These are phyloP conservation scores for Gnetum montanum DNA, from an alignment of 75 land plant genomes.

Conservation along the genomic window DNA sequence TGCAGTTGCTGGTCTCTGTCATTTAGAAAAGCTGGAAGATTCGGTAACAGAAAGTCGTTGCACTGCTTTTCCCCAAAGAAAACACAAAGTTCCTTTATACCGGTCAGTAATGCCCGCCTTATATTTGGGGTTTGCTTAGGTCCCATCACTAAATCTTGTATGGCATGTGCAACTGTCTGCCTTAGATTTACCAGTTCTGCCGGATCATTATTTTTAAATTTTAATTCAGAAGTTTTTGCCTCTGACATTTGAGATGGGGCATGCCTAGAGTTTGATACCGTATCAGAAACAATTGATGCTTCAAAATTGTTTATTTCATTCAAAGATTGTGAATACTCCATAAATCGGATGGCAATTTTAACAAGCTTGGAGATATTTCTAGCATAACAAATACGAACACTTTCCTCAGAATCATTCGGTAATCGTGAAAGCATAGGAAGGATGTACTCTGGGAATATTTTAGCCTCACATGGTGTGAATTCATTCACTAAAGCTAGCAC, in stretches of 20 bases:
- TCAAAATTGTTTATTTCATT: conserved; percentile 49
- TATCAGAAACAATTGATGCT: conserved; percentile 19
- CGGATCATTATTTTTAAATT: conserved; percentile 15
- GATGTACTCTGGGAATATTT: conserved; percentile 96
- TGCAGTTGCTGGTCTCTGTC: conserved; percentile 91
- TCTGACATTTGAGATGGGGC: conserved; percentile 7
- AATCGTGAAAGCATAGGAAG: conserved; percentile 96
- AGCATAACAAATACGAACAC: conserved; percentile 96
- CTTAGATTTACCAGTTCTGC: conserved; percentile 73
- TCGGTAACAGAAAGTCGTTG: conserved; percentile 91
- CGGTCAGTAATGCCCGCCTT: conserved; percentile 80
- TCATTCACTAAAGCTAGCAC: conserved; percentile 68
- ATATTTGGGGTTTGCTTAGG: conserved; percentile 92
- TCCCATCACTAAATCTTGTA: conserved; percentile 98
- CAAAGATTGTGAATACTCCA: conserved; percentile 54
- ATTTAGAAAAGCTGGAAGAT: conserved; percentile 95
- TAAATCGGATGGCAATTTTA: conserved; percentile 65
- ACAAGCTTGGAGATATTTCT: conserved; percentile 84
- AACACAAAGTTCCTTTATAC: conserved; percentile 67
- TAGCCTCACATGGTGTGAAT: conserved; percentile 97
- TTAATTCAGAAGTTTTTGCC: conserved; percentile 14
- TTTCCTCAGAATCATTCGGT: conserved; percentile 99
- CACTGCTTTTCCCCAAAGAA: conserved; percentile 90
- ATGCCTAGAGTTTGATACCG: conserved; percentile 6
- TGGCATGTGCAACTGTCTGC: conserved; percentile 76